These are phyloP conservation scores for Trifolium fragiferum DNA, from an alignment of 306 rosid genomes.

Conservation along the genomic window DNA sequence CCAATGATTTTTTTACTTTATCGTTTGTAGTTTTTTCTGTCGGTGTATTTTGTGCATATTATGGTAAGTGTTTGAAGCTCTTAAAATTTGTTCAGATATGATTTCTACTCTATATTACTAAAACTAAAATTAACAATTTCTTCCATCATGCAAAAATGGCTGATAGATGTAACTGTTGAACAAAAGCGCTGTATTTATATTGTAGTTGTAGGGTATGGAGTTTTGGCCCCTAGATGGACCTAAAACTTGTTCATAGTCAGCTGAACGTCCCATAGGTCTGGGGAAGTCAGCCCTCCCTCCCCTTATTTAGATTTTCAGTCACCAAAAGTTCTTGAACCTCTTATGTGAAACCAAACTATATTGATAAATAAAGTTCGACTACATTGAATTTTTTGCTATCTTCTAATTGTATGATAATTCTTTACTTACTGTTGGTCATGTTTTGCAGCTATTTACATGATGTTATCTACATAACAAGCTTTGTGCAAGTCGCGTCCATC, in stretches of 20 bases:
- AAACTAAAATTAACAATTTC: background rate
- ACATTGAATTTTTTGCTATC: background rate
- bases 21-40: background rate
- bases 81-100: background rate
- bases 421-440: conserved; percentile 28
- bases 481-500: conserved; percentile 90
- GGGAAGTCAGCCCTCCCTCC: background rate
- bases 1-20: background rate
- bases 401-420: conserved; percentile 16
- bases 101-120: background rate
- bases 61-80: background rate
- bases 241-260: background rate
- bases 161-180: background rate
- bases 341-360: background rate
- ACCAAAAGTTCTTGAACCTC: background rate
- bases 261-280: background rate
- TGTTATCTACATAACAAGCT: conserved; percentile 89
- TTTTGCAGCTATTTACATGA: conserved; percentile 84
- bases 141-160: background rate
- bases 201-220: background rate
- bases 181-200: background rate
- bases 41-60: background rate
- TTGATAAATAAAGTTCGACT: background rate
- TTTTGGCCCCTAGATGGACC: background rate
- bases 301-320: background rate